These are phyloP conservation scores for Penicillium antarcticum DNA, from an alignment of 495 filamentous ascomycete genomes.

Conservation along the genomic window DNA sequence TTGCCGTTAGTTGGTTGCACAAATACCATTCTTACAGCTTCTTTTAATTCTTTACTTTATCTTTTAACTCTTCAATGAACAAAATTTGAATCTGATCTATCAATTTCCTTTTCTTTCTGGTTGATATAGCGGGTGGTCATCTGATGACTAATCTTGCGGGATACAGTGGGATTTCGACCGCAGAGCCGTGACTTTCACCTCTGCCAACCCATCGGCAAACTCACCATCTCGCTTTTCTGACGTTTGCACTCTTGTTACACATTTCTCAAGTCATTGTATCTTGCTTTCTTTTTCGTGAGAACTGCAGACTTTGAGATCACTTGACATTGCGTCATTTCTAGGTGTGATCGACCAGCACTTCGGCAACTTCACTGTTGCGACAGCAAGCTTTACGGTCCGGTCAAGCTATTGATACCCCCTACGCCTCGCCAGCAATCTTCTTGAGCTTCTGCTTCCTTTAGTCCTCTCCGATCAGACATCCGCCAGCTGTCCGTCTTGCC, in stretches of 20 bases:
- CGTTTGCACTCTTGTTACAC: background rate
- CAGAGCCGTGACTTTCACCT: conserved; percentile 39
- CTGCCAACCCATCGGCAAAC: conserved; percentile 34
- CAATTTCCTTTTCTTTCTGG: background rate
- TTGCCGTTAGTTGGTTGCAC: conserved; percentile 12
- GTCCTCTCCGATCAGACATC: background rate
- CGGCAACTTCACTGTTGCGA: conserved; percentile 24
- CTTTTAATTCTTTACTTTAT: background rate
- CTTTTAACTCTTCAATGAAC: background rate
- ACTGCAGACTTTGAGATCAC: background rate
- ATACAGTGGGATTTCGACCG: conserved; percentile 43
- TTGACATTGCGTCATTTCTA: conserved; percentile 9
- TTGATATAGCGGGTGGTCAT: background rate
- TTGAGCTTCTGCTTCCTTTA: background rate
- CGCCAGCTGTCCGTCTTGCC: background rate
- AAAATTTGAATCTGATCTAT: conserved; percentile 1
- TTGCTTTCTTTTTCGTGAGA: background rate
- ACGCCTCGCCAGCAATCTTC: background rate
- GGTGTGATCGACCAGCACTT: conserved; percentile 17
- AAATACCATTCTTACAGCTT: conserved; percentile 9
- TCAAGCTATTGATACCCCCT: background rate
- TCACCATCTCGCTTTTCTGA: conserved; percentile 3
- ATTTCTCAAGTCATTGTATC: background rate
- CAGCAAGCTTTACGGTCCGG: conserved; percentile 11
- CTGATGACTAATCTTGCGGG: conserved; percentile 38